A percentile compares a stretch with the other conserved stretches of the same genome.
phyloP scores from a whole-genome alignment of 176 grass and related monocot genomes.

The Juncus effusus region DNA sequence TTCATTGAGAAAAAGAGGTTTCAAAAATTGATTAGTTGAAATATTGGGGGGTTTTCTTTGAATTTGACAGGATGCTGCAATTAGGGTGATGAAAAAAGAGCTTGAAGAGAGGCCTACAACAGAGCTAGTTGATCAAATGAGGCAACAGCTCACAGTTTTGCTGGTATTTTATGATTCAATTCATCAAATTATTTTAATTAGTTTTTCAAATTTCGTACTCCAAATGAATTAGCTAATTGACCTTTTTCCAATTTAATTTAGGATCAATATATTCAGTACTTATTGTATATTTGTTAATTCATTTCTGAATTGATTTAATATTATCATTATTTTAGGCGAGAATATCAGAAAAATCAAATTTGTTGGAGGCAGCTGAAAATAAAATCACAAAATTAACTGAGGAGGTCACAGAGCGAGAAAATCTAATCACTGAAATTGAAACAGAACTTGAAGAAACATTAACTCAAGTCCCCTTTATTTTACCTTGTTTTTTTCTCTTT shows the following conservation, averaged over 20 bases:
- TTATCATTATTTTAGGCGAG: slow-evolving; percentile 10
- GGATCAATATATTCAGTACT: background rate
- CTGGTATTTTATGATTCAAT: slow-evolving; percentile 8
- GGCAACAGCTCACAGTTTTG: slow-evolving; percentile 14
- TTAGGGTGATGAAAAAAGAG: too few relatives aligned
- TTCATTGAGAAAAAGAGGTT: background rate
- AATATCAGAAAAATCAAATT: slow-evolving; percentile 16
- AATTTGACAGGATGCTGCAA: slow-evolving; percentile 19
- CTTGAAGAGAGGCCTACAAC: too few relatives aligned
- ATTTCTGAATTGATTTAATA: background rate
- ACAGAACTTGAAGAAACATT: slow-evolving; percentile 23
- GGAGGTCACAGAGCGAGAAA: slow-evolving; percentile 13
- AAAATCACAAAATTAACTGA: slow-evolving; percentile 18
- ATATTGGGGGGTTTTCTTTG: background rate
- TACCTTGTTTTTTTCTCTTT: background rate
- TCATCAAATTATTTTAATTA: slow-evolving; percentile 1
- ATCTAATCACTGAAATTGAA: slow-evolving; percentile 18
- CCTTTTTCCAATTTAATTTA: background rate
- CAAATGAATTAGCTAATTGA: background rate
- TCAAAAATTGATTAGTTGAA: background rate
- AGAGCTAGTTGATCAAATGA: background rate
- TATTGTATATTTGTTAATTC: background rate
- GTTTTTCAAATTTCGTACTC: background rate
- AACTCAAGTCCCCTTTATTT: background rate
- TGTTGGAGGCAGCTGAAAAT: background rate